A percentile compares a stretch with the other conserved stretches of the same genome.
Conservation (phyloP, 257 asterid species). For the Solanum medicagineum region DNA sequence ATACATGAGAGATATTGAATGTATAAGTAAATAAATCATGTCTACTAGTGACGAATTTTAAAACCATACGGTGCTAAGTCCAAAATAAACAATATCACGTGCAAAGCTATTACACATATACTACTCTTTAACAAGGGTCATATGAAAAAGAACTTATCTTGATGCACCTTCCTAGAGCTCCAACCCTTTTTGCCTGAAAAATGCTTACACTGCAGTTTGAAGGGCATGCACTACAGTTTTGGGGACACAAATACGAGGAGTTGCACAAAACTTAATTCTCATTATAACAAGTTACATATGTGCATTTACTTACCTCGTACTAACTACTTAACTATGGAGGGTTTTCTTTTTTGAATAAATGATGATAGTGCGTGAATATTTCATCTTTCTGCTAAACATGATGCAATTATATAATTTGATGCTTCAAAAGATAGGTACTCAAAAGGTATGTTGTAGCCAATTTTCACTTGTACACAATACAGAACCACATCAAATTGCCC, state of each 20-base stretch:
- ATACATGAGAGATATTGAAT: too few species aligned
- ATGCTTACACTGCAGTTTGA: too few species aligned
- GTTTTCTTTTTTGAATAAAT: background rate
- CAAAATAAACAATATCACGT: too few species aligned
- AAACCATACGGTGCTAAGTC: too few species aligned
- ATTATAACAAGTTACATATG: background rate
- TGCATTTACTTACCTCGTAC: background rate
- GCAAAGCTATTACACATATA: too few species aligned
- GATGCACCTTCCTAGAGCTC: too few species aligned
- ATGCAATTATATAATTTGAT: background rate
- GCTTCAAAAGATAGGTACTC: background rate
- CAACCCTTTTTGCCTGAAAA: too few species aligned
- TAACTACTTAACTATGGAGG: background rate
- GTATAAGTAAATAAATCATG: too few species aligned
- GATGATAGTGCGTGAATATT: background rate
- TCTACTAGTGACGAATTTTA: too few species aligned
- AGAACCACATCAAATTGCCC: background rate
- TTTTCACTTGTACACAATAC: background rate
- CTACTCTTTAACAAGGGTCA: too few species aligned
- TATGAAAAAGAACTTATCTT: too few species aligned
- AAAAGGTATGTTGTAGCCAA: background rate
- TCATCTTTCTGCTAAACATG: background rate
- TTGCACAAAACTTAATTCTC: background rate
- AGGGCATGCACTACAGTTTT: background rate
- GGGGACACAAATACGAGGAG: background rate